Evolutionary conservation across 75 land plant genomes (phyloP).

Genomic region (Sequoia sempervirens): DNA sequence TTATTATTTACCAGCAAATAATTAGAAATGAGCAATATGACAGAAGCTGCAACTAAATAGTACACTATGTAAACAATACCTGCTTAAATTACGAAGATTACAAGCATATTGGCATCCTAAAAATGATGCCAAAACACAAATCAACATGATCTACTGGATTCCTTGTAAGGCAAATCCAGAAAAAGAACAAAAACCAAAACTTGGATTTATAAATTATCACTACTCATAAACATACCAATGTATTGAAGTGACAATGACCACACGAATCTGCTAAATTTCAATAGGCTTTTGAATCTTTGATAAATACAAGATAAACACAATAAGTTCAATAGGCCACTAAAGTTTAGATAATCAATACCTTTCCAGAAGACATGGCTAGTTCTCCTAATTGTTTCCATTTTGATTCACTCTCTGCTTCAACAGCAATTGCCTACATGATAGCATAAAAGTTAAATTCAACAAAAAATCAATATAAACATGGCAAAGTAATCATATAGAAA

Average conservation of each 20-base stretch:
- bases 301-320: not conserved
- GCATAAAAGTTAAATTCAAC: slow-evolving; percentile 1
- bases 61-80: not conserved
- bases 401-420: slow-evolving; percentile 84
- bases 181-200: not conserved
- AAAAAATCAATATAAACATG: not conserved
- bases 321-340: not conserved
- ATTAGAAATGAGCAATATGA: not conserved
- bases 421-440: slow-evolving; percentile 78
- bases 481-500: not conserved
- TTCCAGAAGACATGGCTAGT: slow-evolving; percentile 94
- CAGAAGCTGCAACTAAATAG: not conserved
- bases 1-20: not conserved
- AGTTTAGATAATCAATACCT: slow-evolving; percentile 37
- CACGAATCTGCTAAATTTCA: not conserved
- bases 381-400: slow-evolving; percentile 99
- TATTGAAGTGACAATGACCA: not conserved
- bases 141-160: not conserved
- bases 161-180: not conserved
- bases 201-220: not conserved
- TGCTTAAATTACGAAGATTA: not conserved
- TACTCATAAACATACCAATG: not conserved
- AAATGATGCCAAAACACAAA: not conserved
- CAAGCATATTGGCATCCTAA: not conserved
- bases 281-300: not conserved